Base-by-base conservation (phyloP, 2,329 filamentous ascomycete species). In the Colletotrichum tropicicola region DNA sequence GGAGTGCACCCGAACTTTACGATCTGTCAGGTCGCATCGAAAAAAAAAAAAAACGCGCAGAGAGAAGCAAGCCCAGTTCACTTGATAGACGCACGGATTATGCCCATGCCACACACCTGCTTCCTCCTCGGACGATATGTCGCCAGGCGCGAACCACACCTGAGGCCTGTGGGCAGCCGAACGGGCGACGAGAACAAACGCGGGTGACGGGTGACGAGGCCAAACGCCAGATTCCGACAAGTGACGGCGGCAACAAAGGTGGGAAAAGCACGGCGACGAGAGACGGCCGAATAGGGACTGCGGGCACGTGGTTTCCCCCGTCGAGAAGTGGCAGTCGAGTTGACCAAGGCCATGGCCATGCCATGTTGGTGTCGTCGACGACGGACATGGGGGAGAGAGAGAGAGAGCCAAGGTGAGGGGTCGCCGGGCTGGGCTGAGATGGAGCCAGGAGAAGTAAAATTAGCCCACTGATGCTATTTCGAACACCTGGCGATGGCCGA, bases 391-490 rank as follows among this genome's bases (percentile, higher is more conserved):
- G 9, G 30, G 32, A 35, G 32, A 35, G 32, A 13, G n/a, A 15
- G 12, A 13, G 32, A 12, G 12, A 35, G 19, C 35, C 28, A 41
- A 55, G 59, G 59, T 37, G 32, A 56, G 27, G 21, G 35, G 12
- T 47, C 21, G 37, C 21, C 10, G 28, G 17, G 23, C 45, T 45
- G 45, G 45, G 59, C 59, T 62, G 54, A 45, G 28, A 44, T 30
- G 53, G 53, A 21, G n/a, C 47, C 41, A 51, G 21, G 32, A 39
- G 32, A 48, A 27, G 41, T 59, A 64, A 39, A 64, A 48, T 64
- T 59, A 64, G 60, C 47, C 47, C 55, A 27, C 9, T 48, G 54
- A 59, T 59, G 39, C 60, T 64, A 59, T 64, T 63, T 64, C 55
- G 59, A 62, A 57, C 39, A 48, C n/a, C 32, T 53, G 30, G 44